Evolutionary conservation across 306 rosid genomes (phyloP).

Genomic region (Glycine latifolia): DNA sequence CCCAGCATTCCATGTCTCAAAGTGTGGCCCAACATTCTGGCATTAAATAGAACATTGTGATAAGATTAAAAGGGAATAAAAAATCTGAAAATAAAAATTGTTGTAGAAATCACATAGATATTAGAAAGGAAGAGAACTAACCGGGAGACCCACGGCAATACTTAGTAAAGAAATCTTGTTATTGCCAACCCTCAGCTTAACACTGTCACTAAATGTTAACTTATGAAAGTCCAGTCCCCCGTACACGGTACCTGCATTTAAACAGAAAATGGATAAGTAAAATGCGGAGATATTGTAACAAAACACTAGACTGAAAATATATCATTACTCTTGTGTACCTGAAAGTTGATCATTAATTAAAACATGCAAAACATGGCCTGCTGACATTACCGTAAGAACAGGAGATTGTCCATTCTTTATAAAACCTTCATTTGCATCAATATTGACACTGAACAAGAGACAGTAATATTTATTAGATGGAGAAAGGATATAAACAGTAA

Average conservation of each 20-base stretch:
- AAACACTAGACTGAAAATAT: background rate
- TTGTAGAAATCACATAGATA: conserved; percentile 11
- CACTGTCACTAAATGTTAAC: conserved; percentile 65
- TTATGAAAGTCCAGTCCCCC: conserved; percentile 68
- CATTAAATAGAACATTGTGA: conserved; percentile 34
- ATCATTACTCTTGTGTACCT: conserved; percentile 58
- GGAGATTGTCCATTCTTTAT: conserved; percentile 72
- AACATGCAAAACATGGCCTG: conserved; percentile 94
- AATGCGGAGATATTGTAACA: conserved; percentile 18
- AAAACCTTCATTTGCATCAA: conserved; percentile 76
- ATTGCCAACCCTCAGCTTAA: conserved; percentile 74
- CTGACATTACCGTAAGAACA: conserved; percentile 74
- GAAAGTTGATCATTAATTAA: conserved; percentile 86
- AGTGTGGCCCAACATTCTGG: conserved; percentile 86
- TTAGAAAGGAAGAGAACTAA: conserved; percentile 54
- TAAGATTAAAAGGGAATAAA: conserved; percentile 9
- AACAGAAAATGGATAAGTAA: conserved; percentile 33
- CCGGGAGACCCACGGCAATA: conserved; percentile 87
- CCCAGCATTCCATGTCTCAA: conserved; percentile 93
- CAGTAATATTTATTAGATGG: conserved; percentile 24
- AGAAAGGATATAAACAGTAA: conserved; percentile 3
- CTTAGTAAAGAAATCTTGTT: conserved; percentile 94
- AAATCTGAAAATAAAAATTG: background rate
- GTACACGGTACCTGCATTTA: conserved; percentile 73
- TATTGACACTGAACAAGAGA: conserved; percentile 66